A percentile compares a stretch with the other conserved stretches of the same genome.
Conservation (phyloP, 2,329 filamentous ascomycete species). For the Penicillium sp. region DNA sequence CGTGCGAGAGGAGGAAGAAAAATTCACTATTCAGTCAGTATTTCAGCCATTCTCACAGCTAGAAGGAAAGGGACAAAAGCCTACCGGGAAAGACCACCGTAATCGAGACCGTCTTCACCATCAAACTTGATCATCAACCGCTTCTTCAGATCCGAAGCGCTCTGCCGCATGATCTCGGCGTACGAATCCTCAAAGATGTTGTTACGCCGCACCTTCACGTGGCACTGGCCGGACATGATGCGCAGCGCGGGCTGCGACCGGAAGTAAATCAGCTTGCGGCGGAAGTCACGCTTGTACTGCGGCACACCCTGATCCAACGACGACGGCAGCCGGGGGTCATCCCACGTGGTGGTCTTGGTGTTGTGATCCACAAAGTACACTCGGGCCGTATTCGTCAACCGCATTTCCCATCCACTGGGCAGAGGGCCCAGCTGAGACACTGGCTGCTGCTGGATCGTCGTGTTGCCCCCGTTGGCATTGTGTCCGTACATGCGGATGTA, state of each 20-base stretch:
- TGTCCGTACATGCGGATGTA: constrained; percentile 98
- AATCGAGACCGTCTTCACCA: constrained; percentile 93
- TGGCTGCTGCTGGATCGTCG: constrained; percentile 89
- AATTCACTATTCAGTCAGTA: constrained; percentile 65
- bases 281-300: constrained; percentile 98
- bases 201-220: constrained; percentile 91
- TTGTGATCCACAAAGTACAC: constrained; percentile 99
- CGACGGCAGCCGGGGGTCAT: constrained; percentile 87
- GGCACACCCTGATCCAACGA: constrained; percentile 96
- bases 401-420: constrained; percentile 98
- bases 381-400: constrained; percentile 89
- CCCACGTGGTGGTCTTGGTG: constrained; percentile 98
- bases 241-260: constrained; percentile 91
- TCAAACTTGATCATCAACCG: constrained; percentile 99
- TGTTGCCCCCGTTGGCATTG: constrained; percentile 56
- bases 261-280: constrained; percentile 98
- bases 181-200: constrained; percentile 99
- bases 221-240: constrained; percentile 90
- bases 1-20: constrained; percentile 97
- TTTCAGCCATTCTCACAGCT: not conserved
- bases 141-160: constrained; percentile 92
- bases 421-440: constrained; percentile 92
- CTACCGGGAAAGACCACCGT: constrained; percentile 81
- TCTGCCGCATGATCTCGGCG: constrained; percentile 94
- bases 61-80: constrained; percentile 12